phyloP scores from a whole-genome alignment of 2,329 filamentous ascomycete species.

The Penicillium sp. region DNA sequence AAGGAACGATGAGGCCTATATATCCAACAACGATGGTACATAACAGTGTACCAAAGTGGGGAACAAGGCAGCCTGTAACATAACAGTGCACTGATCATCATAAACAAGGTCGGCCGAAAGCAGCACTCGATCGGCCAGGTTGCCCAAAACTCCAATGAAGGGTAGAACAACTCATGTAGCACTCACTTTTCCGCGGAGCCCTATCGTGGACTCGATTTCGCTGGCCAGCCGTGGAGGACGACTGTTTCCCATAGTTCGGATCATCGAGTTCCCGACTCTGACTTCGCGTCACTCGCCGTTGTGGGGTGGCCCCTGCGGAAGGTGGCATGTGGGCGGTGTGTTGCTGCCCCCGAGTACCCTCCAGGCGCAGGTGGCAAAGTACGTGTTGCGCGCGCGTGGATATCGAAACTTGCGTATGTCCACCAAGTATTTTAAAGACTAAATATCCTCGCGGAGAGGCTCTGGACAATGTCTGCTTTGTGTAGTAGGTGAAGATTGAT shows the following conservation, averaged over 20 bases:
- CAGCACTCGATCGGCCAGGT: neutral
- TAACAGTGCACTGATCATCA: neutral
- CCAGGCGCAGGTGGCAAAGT: neutral
- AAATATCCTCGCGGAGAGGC: neutral
- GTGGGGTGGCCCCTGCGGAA: slow-evolving; percentile 1
- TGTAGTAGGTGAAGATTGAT: neutral
- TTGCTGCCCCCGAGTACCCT: neutral
- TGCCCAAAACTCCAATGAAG: neutral
- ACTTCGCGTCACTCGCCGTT: slow-evolving; percentile 38
- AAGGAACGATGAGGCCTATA: neutral
- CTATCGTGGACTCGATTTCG: slow-evolving; percentile 4
- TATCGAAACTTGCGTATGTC: neutral
- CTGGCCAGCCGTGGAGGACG: neutral
- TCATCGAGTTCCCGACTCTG: slow-evolving; percentile 37
- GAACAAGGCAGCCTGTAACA: neutral
- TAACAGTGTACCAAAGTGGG: neutral
- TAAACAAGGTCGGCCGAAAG: neutral
- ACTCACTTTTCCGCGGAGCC: slow-evolving; percentile 12
- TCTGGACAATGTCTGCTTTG: neutral
- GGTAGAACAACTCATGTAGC: neutral
- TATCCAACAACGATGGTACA: neutral
- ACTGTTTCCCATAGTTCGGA: slow-evolving; percentile 4
- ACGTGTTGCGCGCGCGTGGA: neutral
- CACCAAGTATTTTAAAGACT: neutral
- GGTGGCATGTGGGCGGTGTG: slow-evolving; percentile 18